A percentile compares a stretch with the other conserved stretches of the same genome.
These are phyloP conservation scores for Fusarium palustre DNA, from an alignment of 2,329 filamentous ascomycete species.

Conservation along the genomic window DNA sequence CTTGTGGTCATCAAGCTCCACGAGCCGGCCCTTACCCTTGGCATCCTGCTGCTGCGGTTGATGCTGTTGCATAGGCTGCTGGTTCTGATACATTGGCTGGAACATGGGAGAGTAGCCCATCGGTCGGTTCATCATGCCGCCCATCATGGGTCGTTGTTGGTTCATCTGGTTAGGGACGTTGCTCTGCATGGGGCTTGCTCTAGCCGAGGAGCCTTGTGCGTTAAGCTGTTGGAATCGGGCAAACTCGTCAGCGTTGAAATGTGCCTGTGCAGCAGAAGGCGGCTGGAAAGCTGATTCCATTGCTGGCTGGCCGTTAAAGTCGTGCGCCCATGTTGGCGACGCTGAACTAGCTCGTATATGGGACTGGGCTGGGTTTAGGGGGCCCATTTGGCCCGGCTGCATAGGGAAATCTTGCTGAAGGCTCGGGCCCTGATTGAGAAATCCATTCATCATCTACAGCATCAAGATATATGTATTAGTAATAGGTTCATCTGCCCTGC, in stretches of 20 bases:
- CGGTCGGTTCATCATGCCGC: slow-evolving; percentile 62
- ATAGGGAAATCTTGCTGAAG: slow-evolving; percentile 67
- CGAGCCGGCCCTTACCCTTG: slow-evolving; percentile 90
- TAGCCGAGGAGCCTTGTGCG: slow-evolving; percentile 62
- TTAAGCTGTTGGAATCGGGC: slow-evolving; percentile 84
- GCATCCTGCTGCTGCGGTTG: slow-evolving; percentile 63
- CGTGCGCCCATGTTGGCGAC: slow-evolving; percentile 66
- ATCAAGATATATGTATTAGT: slow-evolving; percentile 45
- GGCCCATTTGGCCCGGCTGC: slow-evolving; percentile 59
- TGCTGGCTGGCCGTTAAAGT: slow-evolving; percentile 68
- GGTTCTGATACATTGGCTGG: slow-evolving; percentile 60
- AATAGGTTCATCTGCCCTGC: slow-evolving; percentile 37
- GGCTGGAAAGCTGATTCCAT: slow-evolving; percentile 79
- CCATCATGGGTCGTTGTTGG: slow-evolving; percentile 73
- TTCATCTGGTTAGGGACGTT: slow-evolving; percentile 60
- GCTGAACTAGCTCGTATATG: slow-evolving; percentile 66
- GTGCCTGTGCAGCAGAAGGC: slow-evolving; percentile 64
- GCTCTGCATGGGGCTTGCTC: slow-evolving; percentile 71
- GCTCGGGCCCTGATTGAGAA: slow-evolving; percentile 81
- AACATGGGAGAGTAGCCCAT: slow-evolving; percentile 68
- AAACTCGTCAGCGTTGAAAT: slow-evolving; percentile 87
- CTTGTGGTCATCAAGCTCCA: slow-evolving; percentile 91
- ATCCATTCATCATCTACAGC: slow-evolving; percentile 88
- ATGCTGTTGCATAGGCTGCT: slow-evolving; percentile 59
- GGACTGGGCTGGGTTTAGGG: slow-evolving; percentile 62